Evolutionary conservation across 2,329 filamentous ascomycete species (phyloP), one percentile per base, ranked within the genome.

Genomic region (Pseudocercospora eumusae): DNA sequence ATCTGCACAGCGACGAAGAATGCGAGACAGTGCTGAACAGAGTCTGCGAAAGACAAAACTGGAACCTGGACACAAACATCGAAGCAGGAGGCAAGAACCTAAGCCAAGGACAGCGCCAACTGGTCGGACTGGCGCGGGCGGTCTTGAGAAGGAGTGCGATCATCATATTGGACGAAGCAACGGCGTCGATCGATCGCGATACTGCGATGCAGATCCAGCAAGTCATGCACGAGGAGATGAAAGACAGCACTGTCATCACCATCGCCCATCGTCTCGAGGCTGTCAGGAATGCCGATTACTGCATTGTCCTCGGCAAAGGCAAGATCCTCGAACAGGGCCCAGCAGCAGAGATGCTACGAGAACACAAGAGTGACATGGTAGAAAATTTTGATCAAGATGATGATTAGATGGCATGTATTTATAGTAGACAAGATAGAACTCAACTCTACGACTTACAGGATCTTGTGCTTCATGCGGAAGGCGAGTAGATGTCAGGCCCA

Each of bases 161-260:
- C 64, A 78, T 89, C 9, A 83, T 89, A 56, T 80, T 89, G 70
- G 87, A 89, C 68, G 87, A 89, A 69, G 86, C 86, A 2, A 88
- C 86, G 1, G 86, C 86, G 2, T 85, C 82, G 54, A 86, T 88
- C 64, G 86, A 89, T 71, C 79, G 81, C 57, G 84, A 87, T 64
- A 88, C 85, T 0, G 84, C 85, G 15, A 76, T 78, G 68, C 73
- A 81, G 62, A 84, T 86, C 50, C 82, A 86, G 69, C 75, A 77
- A 57, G 78, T 86, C 18, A 70, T 86, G 69, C 76, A 82, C 52
- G 82, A 84, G 67, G 84, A 86, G 73, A 78, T 86, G 79, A 77
- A 73, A 54, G 79, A 80, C 61, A 84, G 82, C 64, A 89, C 86
- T 0, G 86, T 89, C 13, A 82, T 89, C 60, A 86, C 84, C 0